Base-by-base conservation (phyloP, 495 filamentous ascomycete genomes). In the Thermothielavioides terrestris region DNA sequence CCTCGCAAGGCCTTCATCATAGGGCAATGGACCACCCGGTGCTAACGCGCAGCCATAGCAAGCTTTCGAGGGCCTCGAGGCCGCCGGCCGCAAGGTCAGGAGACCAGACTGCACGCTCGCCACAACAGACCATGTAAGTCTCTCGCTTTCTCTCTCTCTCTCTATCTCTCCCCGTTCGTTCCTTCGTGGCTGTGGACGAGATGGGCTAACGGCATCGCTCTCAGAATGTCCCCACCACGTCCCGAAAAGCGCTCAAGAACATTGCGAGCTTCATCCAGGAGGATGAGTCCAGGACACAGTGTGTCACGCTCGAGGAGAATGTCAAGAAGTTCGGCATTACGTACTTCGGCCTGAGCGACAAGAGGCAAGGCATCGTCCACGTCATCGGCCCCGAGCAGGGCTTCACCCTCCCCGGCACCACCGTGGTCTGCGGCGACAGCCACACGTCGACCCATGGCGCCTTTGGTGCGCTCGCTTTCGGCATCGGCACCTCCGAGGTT, bases 361-460 rank as follows among this genome's bases (percentile, higher is more conserved):
- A 94, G 75, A 80, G 92, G 26, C 92, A 98, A 73, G 92, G 92
- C 56, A 98, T 98, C 63, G 92, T 98, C 35, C 92, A 98, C 68
- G 85, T 98, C 61, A 95, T 98, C 58, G 92, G 92, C n/a, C 92
- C 92, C 34, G 92, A 98, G 76, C 92, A 98, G 68, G 92, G 92
- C 53, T 98, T 98, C 76, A 98, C 92, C 31, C 85, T 98, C 15
- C 92, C 92, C 8, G 92, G 90, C 50, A 96, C 92, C 30, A 98
- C 92, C 15, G 86, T 98, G 23, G 92, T 98, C 53, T 98, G 92
- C 63, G 92, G 92, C 61, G 92, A 98, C 77, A 90, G 85, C 53
- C 92, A 98, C 68, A 98, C 92, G 10, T 95, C 90, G 18, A 98
- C 92, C 31, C 91, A 98, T 72, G 92, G 92, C 58, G 92, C 92